These are phyloP conservation scores for Fusarium sambucinum DNA, from an alignment of 2,329 filamentous ascomycete genomes.

Conservation along the genomic window DNA sequence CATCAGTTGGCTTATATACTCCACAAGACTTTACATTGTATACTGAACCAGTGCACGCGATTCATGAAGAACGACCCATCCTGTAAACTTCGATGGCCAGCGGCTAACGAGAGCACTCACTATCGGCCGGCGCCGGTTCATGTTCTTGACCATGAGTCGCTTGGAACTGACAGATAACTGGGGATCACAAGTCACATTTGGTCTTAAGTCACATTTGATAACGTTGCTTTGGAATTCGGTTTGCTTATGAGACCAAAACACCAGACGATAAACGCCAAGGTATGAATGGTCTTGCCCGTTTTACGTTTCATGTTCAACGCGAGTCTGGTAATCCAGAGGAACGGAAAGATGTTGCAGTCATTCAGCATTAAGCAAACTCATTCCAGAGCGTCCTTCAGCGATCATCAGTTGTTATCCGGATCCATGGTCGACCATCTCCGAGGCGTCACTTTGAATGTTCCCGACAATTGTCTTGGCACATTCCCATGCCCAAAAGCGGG, in stretches of 20 bases:
- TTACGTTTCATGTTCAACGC: slow-evolving; percentile 9
- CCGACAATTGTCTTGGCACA: slow-evolving; percentile 36
- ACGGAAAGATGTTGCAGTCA: not conserved
- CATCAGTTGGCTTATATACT: not conserved
- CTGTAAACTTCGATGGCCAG: slow-evolving; percentile 3
- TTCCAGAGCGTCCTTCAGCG: not conserved
- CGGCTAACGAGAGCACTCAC: not conserved
- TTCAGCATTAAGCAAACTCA: not conserved
- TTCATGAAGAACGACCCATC: slow-evolving; percentile 11
- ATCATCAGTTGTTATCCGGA: not conserved
- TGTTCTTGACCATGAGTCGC: not conserved
- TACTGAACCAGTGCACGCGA: slow-evolving; percentile 1
- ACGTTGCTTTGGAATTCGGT: not conserved
- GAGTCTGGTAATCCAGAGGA: not conserved
- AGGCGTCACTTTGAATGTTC: slow-evolving; percentile 11
- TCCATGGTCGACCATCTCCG: not conserved
- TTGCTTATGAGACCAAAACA: not conserved
- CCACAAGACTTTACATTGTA: not conserved
- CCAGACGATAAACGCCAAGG: not conserved
- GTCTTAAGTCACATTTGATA: not conserved
- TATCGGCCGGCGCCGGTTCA: not conserved
- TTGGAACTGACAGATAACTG: not conserved
- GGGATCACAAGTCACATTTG: not conserved
- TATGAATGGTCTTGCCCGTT: not conserved
- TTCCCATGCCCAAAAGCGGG: slow-evolving; percentile 29